phyloP scores from a whole-genome alignment of 805 yeast genomes.

The Cyberlindnera euphorbiae region DNA sequence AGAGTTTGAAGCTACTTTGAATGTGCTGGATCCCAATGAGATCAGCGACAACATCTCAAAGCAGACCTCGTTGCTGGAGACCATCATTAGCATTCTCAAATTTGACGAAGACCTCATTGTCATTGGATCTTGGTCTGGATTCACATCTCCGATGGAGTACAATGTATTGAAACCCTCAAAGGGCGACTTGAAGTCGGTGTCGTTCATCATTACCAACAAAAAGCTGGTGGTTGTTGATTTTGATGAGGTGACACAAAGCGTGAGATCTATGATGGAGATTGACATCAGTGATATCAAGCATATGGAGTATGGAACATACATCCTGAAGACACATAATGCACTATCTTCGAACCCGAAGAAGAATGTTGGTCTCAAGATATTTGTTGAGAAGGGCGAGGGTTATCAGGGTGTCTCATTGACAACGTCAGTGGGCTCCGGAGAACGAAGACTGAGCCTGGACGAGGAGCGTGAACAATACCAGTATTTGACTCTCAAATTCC shows the following conservation, averaged over 20 bases:
- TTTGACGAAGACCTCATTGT: slow-evolving; percentile 20
- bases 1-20: slow-evolving; percentile 35
- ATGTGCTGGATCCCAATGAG: slow-evolving; percentile 24
- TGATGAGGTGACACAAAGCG: slow-evolving; percentile 15
- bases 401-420: background rate
- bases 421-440: background rate
- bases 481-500: slow-evolving; percentile 22
- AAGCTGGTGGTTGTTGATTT: slow-evolving; percentile 20
- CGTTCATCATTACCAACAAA: slow-evolving; percentile 22
- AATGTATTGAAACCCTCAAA: slow-evolving; percentile 14
- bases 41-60: slow-evolving; percentile 20
- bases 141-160: slow-evolving; percentile 20
- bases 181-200: slow-evolving; percentile 8
- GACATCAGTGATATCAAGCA: slow-evolving; percentile 17
- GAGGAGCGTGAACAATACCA: background rate
- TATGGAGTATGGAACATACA: slow-evolving; percentile 30
- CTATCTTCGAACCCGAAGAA: slow-evolving; percentile 26
- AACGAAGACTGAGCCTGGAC: background rate
- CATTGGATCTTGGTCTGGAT: slow-evolving; percentile 26
- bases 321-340: slow-evolving; percentile 18
- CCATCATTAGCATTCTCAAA: slow-evolving; percentile 14
- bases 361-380: slow-evolving; percentile 29
- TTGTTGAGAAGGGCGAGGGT: slow-evolving; percentile 4
- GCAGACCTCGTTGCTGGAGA: slow-evolving; percentile 25
- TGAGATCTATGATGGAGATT: slow-evolving; percentile 15